These are phyloP conservation scores for Ceraceosorus guamensis DNA, from an alignment of 1,284 basidiomycete genomes.

Conservation along the genomic window DNA sequence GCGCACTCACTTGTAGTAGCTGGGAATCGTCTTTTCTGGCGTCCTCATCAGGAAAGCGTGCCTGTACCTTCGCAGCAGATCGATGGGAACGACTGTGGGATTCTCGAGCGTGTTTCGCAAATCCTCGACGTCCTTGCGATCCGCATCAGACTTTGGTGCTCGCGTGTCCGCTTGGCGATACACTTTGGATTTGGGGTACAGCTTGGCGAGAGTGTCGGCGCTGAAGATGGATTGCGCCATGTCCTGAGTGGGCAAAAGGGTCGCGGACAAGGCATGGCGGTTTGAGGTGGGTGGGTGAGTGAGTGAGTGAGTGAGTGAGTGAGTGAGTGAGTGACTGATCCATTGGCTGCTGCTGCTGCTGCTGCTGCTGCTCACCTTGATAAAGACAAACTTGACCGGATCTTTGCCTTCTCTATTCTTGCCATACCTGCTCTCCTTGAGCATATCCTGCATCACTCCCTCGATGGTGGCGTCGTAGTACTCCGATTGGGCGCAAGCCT, in stretches of 20 bases:
- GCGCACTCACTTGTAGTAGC: constrained; percentile 41
- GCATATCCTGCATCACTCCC: constrained; percentile 17
- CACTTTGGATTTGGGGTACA: constrained; percentile 33
- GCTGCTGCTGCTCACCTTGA: constrained; percentile 18
- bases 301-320: not conserved
- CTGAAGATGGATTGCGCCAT: constrained; percentile 44
- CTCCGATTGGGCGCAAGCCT: constrained; percentile 19
- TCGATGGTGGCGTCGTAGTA: constrained; percentile 28
- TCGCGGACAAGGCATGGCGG: not conserved
- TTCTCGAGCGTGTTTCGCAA: constrained; percentile 33
- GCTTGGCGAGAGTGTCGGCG: constrained; percentile 19
- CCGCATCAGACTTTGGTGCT: not conserved
- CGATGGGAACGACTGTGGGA: constrained; percentile 39
- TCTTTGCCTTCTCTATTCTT: constrained; percentile 16
- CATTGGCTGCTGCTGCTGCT: not conserved
- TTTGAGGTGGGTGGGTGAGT: not conserved
- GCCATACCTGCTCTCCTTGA: constrained; percentile 4
- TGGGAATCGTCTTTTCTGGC: constrained; percentile 37
- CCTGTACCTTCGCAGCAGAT: constrained; percentile 35
- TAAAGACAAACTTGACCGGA: constrained; percentile 33
- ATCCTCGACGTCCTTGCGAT: not conserved
- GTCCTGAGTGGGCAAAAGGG: constrained; percentile 13
- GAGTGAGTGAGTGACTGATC: not conserved
- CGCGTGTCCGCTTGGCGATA: constrained; percentile 15
- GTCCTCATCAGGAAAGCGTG: constrained; percentile 46